Base-by-base conservation (phyloP, 2,329 filamentous ascomycete genomes). In the Malbranchea cinnamomea region DNA sequence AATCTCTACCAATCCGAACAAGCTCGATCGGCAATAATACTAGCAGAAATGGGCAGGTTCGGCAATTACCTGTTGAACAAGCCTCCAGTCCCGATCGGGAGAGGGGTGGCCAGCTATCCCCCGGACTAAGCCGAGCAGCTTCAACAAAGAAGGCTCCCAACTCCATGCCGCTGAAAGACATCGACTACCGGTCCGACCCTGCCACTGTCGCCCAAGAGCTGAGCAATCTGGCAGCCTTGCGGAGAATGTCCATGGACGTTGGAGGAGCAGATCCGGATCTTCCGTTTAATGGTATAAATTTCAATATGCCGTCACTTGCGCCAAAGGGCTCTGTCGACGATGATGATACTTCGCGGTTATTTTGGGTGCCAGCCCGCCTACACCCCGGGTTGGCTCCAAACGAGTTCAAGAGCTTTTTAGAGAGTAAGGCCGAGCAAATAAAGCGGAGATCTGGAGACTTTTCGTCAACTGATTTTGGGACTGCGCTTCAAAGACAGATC, bases 331-430 rank as follows among this genome's bases (percentile, higher is more conserved):
- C 53, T 5, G 51, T 49, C 38, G 78, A 91, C 45, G 84, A 92
- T 50, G 78, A 84, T 44, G 87, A 95, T 49, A 74, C 83, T 5
- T 84, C 85, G 2, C 71, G 84, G 38, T 59, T 95, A 35, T 80
- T 95, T 41, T 98, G 89, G 89, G 89, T 98, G 4, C 89, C 89
- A 4, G 89, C 89, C 14, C 74, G 84, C 35, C 68, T 98, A 16
- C 89, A 98, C 46, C 89, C 89, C 1, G 89, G 98, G 54, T 64
- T 98, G 28, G 89, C 89, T 2, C 89, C 89, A 1, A 84, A 80
- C 48, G 89, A 94, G 44, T 98, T 95, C 64, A 94, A 92, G 55
- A 87, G 78, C 1, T 98, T 95, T 43, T 68, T 98, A 2, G 87
- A 98, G 47, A 91, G 85, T 38, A 76, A 85, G 47, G 82, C 94